Evolutionary conservation across 78 protist species (phyloP), one percentile per base, ranked within the genome.

Genomic region (Pelomyxa schiedti): DNA sequence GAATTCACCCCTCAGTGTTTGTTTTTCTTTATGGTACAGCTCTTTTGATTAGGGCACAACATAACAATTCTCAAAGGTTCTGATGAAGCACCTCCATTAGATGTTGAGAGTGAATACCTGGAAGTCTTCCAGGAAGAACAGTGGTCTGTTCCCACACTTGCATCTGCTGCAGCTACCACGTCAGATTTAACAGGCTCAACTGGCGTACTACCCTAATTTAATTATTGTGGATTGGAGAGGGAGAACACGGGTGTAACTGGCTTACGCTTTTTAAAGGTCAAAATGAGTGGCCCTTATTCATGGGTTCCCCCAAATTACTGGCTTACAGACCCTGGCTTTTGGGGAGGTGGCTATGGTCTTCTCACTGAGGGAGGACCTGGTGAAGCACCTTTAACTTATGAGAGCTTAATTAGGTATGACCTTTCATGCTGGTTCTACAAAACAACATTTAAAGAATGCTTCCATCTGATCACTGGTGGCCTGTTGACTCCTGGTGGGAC

Each of bases 301-400:
- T 72, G 40, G 40, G 75, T 8, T 64, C 75, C 40, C 16, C 71
- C 71, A 26, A 24, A 24, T 24, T 26, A 39, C 22, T 16, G 26
- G 75, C 70, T 24, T 70, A 39, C 16, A 8, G 24, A 16, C 16
- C 32, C 32, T 26, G 63, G 28, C 75, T 65, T 28, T 8, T 24
- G n/a, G 40, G 75, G 75, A 9, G 75, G 40, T 8, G 75, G 75
- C 32, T 72, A 26, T 9, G 75, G 75, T 28, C 65, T 72, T 9
- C 22, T 72, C 28, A 72, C 75, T 24, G 75, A 72, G 22, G 75
- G 75, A 9, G 70, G 75, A 22, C 75, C 75, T 9, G 75, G 70
- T n/a, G 70, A 16, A 35, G 63, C 70, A 22, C 75, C 70, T 9
- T 8, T 72, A 70, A 72, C 70, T 8, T 22, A 24, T 16, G 28